Evolutionary conservation across 805 yeast species (phyloP).

Genomic region (Nadsonia fulvescens): DNA sequence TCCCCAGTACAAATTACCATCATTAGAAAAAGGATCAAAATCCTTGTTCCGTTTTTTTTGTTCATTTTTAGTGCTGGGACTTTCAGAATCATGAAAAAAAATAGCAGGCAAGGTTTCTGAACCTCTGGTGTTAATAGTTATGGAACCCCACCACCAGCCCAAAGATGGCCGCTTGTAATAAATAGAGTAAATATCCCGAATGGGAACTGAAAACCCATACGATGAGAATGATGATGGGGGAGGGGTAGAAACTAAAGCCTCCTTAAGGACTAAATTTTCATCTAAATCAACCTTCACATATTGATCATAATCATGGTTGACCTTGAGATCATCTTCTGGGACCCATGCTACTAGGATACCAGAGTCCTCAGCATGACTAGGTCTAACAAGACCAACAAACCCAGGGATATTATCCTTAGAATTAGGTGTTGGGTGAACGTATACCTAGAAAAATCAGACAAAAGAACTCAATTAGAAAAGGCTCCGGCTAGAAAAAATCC

Average conservation of each 20-base stretch:
- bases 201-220: conserved; percentile 49
- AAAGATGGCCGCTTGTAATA: conserved; percentile 70
- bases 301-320: conserved; percentile 26
- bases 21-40: conserved; percentile 51
- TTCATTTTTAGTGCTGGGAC: conserved; percentile 51
- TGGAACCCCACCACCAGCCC: conserved; percentile 87
- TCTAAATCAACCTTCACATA: conserved; percentile 36
- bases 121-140: conserved; percentile 47
- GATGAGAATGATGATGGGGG: conserved; percentile 32
- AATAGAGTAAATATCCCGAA: conserved; percentile 51
- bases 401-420: conserved; percentile 70
- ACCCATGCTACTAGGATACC: conserved; percentile 52
- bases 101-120: conserved; percentile 58
- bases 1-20: conserved; percentile 64
- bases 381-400: conserved; percentile 44
- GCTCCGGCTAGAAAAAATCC: too few species aligned
- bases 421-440: conserved; percentile 62
- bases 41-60: conserved; percentile 40
- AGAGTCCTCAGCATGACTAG: conserved; percentile 27
- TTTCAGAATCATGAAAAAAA: conserved; percentile 84
- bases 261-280: conserved; percentile 8
- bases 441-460: too few species aligned
- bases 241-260: conserved; percentile 32
- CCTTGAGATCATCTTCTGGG: conserved; percentile 29
- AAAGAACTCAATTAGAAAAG: too few species aligned